Evolutionary conservation across 768 basidiomycete species (phyloP), one percentile per base, ranked within the genome.

Genomic region (Kockovaella imperatae): DNA sequence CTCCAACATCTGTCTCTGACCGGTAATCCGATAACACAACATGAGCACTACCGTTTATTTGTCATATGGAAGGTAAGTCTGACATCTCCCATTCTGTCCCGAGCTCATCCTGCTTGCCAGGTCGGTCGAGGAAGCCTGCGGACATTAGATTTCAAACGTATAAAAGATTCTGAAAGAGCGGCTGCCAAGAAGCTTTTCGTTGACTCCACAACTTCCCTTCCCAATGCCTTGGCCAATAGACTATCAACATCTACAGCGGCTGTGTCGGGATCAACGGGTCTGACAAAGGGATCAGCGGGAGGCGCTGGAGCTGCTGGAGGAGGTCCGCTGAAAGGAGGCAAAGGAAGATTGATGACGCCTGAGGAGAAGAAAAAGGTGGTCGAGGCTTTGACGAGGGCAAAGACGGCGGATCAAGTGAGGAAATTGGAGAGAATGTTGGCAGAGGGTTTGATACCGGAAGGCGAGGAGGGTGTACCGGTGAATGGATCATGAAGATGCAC

Each of bases 371-470:
- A 55, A 49, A 53, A 66, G 58, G 59, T 73, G 15, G 64, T 67
- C 34, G 59, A 64, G 49, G 70, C 70, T 35, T 57, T 73, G 47
- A 57, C 59, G 36, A 56, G 52, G 28, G 72, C 72, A 2, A 45
- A 60, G 38, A 70, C 57, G 23, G 50, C 64, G 10, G 72, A 69
- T 14, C 69, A 73, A 45, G 63, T 73, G 8, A 53, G 63, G 39
- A 60, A 62, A 44, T 42, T 71, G 45, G 69, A 73, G 51, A 61
- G 65, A 51, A 70, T 70, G 70, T 49, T 73, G 57, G 64, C 65
- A 13, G 70, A 71, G 43, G 72, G 72, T 21, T 21, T 64, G 30
- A 54, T 72, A 25, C 71, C 71, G 15, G 71, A 71, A 38, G 71
- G 61, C 38, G 67, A 68, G 48, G 61, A 52, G 40, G 59, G 50